phyloP scores from a whole-genome alignment of 2,329 filamentous ascomycete species.

The Chalara sp. region DNA sequence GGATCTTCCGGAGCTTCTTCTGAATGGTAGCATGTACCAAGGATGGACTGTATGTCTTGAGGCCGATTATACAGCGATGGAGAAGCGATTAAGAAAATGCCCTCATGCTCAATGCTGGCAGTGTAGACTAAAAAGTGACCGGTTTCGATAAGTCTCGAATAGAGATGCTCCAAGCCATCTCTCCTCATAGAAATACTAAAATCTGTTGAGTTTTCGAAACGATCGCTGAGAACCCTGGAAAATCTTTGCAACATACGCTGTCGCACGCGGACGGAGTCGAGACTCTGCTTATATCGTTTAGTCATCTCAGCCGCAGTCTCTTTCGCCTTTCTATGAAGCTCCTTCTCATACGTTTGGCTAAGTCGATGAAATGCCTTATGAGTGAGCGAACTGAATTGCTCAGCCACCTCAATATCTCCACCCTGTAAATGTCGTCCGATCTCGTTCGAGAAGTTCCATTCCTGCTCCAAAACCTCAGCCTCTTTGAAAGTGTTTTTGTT shows the following conservation, averaged over 20 bases:
- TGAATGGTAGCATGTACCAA: constrained; percentile 71
- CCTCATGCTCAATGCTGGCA: constrained; percentile 62
- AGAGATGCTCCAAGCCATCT: constrained; percentile 66
- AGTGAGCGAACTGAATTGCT: constrained; percentile 92
- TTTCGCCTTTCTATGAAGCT: constrained; percentile 76
- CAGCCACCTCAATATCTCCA: constrained; percentile 92
- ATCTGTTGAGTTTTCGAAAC: constrained; percentile 95
- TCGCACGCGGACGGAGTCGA: constrained; percentile 92
- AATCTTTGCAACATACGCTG: constrained; percentile 97
- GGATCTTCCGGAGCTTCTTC: constrained; percentile 67
- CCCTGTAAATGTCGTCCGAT: constrained; percentile 87
- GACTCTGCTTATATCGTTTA: constrained; percentile 89
- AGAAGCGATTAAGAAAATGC: constrained; percentile 79
- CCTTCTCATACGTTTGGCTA: constrained; percentile 85
- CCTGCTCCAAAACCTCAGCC: constrained; percentile 91
- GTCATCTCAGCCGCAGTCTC: constrained; percentile 86
- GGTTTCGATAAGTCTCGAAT: constrained; percentile 71
- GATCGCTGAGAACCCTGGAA: constrained; percentile 79
- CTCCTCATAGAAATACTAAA: constrained; percentile 75
- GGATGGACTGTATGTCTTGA: constrained; percentile 77
- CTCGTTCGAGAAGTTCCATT: constrained; percentile 96
- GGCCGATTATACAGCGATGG: constrained; percentile 67
- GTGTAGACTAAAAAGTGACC: constrained; percentile 85
- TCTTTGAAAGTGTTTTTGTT: constrained; percentile 99
- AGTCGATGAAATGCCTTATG: constrained; percentile 86